Evolutionary conservation across 2,329 filamentous ascomycete genomes (phyloP).

Genomic region (Monilinia fructigena): DNA sequence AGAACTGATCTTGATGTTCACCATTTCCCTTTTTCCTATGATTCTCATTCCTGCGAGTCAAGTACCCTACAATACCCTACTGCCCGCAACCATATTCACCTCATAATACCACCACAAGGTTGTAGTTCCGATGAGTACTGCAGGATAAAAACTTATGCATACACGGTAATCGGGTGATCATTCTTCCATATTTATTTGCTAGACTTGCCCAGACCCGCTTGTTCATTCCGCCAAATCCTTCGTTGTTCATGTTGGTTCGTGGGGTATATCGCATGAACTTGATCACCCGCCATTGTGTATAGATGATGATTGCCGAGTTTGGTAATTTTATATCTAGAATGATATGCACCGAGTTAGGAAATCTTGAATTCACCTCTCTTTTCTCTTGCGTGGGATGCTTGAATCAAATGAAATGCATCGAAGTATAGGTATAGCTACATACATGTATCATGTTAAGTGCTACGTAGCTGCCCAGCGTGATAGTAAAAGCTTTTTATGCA

Average conservation of each 20-base stretch:
- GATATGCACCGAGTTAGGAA: neutral
- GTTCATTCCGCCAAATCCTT: neutral
- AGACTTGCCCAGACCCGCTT: neutral
- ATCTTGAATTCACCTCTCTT: neutral
- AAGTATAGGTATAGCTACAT: conserved; percentile 6
- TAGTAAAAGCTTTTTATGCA: neutral
- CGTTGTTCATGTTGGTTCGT: neutral
- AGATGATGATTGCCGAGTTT: neutral
- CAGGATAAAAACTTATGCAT: neutral
- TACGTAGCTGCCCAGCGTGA: neutral
- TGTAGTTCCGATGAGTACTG: conserved; percentile 9
- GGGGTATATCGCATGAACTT: neutral
- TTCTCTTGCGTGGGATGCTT: conserved; percentile 9
- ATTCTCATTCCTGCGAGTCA: neutral
- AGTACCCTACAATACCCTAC: too few relatives aligned
- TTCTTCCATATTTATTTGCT: neutral
- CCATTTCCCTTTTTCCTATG: neutral
- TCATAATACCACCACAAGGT: neutral
- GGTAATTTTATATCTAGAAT: neutral
- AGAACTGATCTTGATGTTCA: neutral
- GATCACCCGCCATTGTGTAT: conserved; percentile 11
- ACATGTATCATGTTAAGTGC: neutral
- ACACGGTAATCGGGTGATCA: conserved; percentile 11
- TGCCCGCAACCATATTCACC: conserved; percentile 4
- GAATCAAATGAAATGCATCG: conserved; percentile 6